Evolutionary conservation across 1,139 yeast genomes (phyloP), one percentile per base, ranked within the genome.

Genomic region (Nakaseomyces nivariensis): DNA sequence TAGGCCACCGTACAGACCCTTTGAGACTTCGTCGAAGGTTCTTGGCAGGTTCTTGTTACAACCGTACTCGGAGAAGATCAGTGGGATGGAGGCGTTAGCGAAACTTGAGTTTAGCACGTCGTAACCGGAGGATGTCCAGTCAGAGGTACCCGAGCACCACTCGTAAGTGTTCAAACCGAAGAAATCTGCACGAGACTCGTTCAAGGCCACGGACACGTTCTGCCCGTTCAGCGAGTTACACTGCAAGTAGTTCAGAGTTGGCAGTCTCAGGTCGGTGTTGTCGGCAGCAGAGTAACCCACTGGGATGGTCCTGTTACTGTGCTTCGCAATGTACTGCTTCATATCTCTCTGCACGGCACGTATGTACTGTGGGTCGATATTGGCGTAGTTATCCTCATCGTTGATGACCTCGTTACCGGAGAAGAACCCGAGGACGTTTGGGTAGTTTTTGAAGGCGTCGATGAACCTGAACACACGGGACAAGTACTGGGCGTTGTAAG

Each of bases 231-330:
- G 64, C 3, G 63, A 58, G 53, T 82, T 82, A 69, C 97, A 90
- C 54, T 88, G 82, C 60, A 90, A 76, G 67, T 87, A 90, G 60
- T 82, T 84, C 67, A 88, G 85, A 55, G 92, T 79, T 37, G 88
- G 86, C 51, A 77, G 70, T 67, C 96, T 79, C 57, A 84, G 77
- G 31, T 75, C 76, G 51, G 72, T 72, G 60, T 84, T 95, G 67
- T 89, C 96, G 47, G 95, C 95, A 43, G 96, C 92, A 10, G 96
- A 85, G 68, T 89, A 90, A 48, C 97, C 97, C 42, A 90, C 94
- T 4, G 96, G 96, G 52, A 89, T 84, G 9, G 74, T 65, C 67
- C 97, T 79, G 63, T 84, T 78, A 26, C 82, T 72, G 58, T 85
- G 80, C 51, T 76, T 72, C 13, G 75, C 70, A 55, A 90, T 87